Evolutionary conservation across 1,139 yeast genomes (phyloP).

Genomic region (Kurtzmaniella quercitrusa): DNA sequence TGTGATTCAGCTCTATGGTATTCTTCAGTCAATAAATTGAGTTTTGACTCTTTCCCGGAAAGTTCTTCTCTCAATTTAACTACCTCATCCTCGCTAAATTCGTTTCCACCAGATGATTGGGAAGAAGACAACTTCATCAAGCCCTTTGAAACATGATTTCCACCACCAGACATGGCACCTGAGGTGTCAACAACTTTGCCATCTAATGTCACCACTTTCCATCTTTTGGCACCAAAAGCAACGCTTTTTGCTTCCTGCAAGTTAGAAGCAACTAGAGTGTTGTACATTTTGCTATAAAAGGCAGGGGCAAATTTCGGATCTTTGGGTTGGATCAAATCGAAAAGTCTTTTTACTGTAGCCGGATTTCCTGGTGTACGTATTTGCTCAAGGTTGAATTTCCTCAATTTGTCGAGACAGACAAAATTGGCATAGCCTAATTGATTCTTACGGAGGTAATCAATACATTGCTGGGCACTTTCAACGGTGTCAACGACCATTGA

Average conservation of each 20-base stretch:
- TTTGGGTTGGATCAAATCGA: conserved; percentile 72
- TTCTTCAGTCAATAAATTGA: conserved; percentile 48
- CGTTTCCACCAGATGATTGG: conserved; percentile 15
- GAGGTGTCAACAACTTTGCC: conserved; percentile 93
- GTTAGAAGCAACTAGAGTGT: conserved; percentile 82
- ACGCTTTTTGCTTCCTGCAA: conserved; percentile 79
- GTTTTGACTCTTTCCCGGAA: conserved; percentile 51
- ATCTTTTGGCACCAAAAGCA: conserved; percentile 79
- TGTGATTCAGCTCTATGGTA: conserved; percentile 58
- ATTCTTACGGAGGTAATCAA: conserved; percentile 79
- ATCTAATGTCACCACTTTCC: conserved; percentile 87
- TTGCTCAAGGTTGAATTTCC: conserved; percentile 54
- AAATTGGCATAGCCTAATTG: conserved; percentile 88
- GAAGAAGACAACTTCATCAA: conserved; percentile 52
- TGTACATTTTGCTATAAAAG: conserved; percentile 79
- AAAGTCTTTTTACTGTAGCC: conserved; percentile 70
- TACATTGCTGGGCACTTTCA: conserved; percentile 88
- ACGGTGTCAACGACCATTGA: conserved; percentile 94
- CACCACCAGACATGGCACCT: conserved; percentile 98
- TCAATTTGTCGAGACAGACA: conserved; percentile 71
- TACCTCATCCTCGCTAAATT: conserved; percentile 55
- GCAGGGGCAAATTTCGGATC: conserved; percentile 77
- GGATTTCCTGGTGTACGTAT: conserved; percentile 69
- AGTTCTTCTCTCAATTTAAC: conserved; percentile 52
- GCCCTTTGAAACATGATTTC: conserved; percentile 61